Evolutionary conservation across 2,329 filamentous ascomycete genomes (phyloP).

Genomic region (Capronia americana): DNA sequence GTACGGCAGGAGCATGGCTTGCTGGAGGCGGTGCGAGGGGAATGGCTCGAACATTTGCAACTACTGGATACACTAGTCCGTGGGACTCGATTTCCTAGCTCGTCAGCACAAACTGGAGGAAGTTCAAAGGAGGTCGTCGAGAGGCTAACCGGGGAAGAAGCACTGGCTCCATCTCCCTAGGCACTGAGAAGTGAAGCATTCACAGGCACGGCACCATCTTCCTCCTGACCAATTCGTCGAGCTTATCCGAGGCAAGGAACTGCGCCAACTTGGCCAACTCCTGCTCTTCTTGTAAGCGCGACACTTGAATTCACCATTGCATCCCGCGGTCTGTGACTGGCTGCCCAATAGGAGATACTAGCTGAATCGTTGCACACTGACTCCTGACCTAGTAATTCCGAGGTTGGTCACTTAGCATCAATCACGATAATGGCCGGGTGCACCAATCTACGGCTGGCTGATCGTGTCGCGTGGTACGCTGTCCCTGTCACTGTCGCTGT

Average conservation of each 20-base stretch:
- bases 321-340: background rate
- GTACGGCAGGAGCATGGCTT: background rate
- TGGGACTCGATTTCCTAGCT: slow-evolving; percentile 13
- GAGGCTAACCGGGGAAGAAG: slow-evolving; percentile 4
- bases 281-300: background rate
- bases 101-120: background rate
- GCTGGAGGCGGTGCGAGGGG: background rate
- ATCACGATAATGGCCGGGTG: background rate
- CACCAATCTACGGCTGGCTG: background rate
- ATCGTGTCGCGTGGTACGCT: background rate
- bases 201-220: background rate
- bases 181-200: background rate
- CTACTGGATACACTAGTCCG: background rate
- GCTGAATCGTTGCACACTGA: background rate
- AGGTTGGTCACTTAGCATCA: background rate
- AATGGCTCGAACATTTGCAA: background rate
- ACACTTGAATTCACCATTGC: slow-evolving; percentile 1
- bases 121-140: background rate
- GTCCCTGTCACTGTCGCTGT: background rate
- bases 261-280: background rate
- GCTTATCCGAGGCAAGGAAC: background rate
- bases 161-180: background rate
- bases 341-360: background rate
- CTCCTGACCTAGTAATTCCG: background rate
- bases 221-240: background rate